These are phyloP conservation scores for Calycina marina DNA, from an alignment of 2,329 filamentous ascomycete species.

Conservation along the genomic window DNA sequence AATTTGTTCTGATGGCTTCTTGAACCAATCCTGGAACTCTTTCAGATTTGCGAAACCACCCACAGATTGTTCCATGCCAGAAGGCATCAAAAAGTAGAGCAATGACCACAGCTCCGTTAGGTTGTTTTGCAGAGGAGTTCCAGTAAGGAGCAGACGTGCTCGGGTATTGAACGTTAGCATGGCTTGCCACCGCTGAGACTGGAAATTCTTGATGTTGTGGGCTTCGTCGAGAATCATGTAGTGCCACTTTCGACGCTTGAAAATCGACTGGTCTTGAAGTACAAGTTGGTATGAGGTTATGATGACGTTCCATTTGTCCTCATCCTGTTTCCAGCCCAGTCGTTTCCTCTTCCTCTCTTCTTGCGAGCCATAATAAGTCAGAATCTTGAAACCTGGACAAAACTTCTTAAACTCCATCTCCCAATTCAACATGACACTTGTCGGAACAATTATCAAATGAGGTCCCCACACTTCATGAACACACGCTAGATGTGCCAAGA, in stretches of 20 bases:
- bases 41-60: constrained; percentile 89
- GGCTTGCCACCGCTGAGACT: constrained; percentile 92
- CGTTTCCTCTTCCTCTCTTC: constrained; percentile 87
- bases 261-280: constrained; percentile 82
- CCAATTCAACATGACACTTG: constrained; percentile 98
- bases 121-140: constrained; percentile 93
- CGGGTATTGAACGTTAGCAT: constrained; percentile 87
- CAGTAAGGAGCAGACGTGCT: constrained; percentile 74
- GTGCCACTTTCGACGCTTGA: constrained; percentile 87
- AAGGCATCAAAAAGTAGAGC: constrained; percentile 90
- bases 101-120: constrained; percentile 94
- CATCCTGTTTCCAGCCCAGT: constrained; percentile 75
- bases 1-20: constrained; percentile 89
- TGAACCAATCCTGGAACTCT: constrained; percentile 93
- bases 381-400: constrained; percentile 92
- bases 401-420: constrained; percentile 99
- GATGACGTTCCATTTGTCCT: constrained; percentile 91
- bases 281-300: constrained; percentile 97
- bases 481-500: constrained; percentile 84
- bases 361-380: constrained; percentile 90
- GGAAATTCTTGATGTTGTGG: constrained; percentile 99
- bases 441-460: constrained; percentile 90
- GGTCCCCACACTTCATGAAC: constrained; percentile 88
- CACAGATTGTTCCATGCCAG: constrained; percentile 56
- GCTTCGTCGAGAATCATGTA: constrained; percentile 98